These are phyloP conservation scores for Candida lessepsii DNA, from an alignment of 805 yeast species.

Conservation along the genomic window DNA sequence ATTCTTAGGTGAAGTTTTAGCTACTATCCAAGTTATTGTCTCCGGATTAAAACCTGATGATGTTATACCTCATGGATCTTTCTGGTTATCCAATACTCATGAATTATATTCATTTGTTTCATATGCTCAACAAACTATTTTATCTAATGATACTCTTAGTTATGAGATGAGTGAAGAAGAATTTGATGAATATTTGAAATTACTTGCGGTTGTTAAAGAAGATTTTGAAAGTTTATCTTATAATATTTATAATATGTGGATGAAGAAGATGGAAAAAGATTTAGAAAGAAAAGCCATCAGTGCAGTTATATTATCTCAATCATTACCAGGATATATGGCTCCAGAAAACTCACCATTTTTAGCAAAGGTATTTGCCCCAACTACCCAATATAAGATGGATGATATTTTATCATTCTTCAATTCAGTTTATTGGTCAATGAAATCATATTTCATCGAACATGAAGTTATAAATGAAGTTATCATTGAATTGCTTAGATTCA, in stretches of 20 bases:
- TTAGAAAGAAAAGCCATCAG: conserved; percentile 88
- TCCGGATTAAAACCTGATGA: conserved; percentile 80
- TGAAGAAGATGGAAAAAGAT: conserved; percentile 89
- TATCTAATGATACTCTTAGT: conserved; percentile 75
- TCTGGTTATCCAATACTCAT: conserved; percentile 96
- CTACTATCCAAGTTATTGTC: conserved; percentile 83
- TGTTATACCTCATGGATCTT: conserved; percentile 87
- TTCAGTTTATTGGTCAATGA: conserved; percentile 89
- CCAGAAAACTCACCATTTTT: conserved; percentile 80
- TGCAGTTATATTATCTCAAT: conserved; percentile 93
- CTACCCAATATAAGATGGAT: conserved; percentile 85
- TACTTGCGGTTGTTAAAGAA: conserved; percentile 88
- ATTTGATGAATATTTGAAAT: conserved; percentile 81
- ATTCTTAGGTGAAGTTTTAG: conserved; percentile 83
- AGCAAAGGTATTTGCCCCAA: conserved; percentile 74
- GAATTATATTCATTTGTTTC: conserved; percentile 93
- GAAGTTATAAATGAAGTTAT: conserved; percentile 83
- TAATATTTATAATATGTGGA: conserved; percentile 95
- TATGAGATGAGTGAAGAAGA: conserved; percentile 88
- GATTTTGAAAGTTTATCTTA: conserved; percentile 91
- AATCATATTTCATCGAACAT: conserved; percentile 80
- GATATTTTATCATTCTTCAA: conserved; percentile 87
- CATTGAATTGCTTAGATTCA: conserved; percentile 75
- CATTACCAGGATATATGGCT: conserved; percentile 93
- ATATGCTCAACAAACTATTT: conserved; percentile 88